A percentile compares a stretch with the other conserved stretches of the same genome.
These are phyloP conservation scores for Tardiomyces depauwii DNA, from an alignment of 1,139 yeast genomes.

Conservation along the genomic window DNA sequence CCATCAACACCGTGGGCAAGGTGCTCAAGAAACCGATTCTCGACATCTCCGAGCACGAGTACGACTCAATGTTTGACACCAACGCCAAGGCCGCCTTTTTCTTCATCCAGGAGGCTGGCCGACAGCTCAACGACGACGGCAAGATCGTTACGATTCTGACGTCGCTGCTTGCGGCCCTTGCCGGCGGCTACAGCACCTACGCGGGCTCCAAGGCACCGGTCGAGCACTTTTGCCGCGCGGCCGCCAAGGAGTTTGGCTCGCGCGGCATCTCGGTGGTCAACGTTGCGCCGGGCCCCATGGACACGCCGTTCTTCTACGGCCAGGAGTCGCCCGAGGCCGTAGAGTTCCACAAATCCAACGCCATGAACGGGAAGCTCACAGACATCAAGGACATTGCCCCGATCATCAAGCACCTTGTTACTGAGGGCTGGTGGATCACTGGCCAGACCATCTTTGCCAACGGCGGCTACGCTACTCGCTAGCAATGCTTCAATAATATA, in stretches of 20 bases:
- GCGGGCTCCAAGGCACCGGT: conserved; percentile 58
- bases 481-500: conserved; percentile 1
- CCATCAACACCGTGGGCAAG: conserved; percentile 55
- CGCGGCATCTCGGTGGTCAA: conserved; percentile 43
- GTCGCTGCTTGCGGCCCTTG: conserved; percentile 55
- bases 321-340: conserved; percentile 45
- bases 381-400: conserved; percentile 54
- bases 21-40: conserved; percentile 50
- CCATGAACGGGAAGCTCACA: conserved; percentile 42
- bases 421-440: conserved; percentile 59
- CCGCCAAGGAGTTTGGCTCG: conserved; percentile 43
- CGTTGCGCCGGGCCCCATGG: conserved; percentile 67
- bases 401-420: conserved; percentile 45
- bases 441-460: conserved; percentile 58
- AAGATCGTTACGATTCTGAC: conserved; percentile 48
- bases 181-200: conserved; percentile 44
- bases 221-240: conserved; percentile 44
- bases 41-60: conserved; percentile 42
- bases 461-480: conserved; percentile 52
- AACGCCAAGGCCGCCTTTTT: conserved; percentile 53
- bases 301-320: conserved; percentile 55
- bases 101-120: conserved; percentile 48
- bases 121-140: conserved; percentile 40
- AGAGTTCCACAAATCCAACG: conserved; percentile 41
- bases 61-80: conserved; percentile 39